A percentile compares a stretch with the other conserved stretches of the same genome.
These are phyloP conservation scores for Alopecurus myosuroides DNA, from an alignment of 176 grass and related monocot species.

Conservation along the genomic window DNA sequence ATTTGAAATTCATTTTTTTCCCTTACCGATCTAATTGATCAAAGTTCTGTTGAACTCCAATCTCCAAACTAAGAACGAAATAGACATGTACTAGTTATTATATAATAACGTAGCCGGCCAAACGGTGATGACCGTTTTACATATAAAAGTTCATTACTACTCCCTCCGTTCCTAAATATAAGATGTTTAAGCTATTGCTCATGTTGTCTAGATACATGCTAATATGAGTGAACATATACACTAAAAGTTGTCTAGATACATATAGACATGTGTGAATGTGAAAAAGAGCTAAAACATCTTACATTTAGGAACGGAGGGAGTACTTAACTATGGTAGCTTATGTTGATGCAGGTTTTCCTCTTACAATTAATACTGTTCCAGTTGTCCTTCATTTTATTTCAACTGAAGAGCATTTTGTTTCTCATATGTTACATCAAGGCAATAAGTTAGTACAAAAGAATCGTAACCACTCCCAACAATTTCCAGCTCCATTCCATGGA, in stretches of 20 bases:
- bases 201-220: no score
- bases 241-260: no score
- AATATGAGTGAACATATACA: no score
- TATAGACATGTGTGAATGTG: no score
- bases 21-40: neutral
- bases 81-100: neutral
- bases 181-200: no score
- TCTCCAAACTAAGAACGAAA: neutral
- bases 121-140: neutral
- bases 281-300: no score
- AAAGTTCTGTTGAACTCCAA: neutral
- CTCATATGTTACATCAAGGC: neutral
- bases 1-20: neutral
- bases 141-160: conserved; percentile 2
- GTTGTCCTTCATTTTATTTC: conserved; percentile 18
- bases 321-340: neutral
- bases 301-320: no score
- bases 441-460: neutral
- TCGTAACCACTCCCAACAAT: neutral
- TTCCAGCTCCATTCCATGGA: neutral
- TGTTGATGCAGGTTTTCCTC: neutral
- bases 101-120: neutral
- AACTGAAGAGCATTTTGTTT: neutral
- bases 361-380: neutral
- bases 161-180: no score